phyloP scores from a whole-genome alignment of 495 filamentous ascomycete species.

The Penicillium pulvis region DNA sequence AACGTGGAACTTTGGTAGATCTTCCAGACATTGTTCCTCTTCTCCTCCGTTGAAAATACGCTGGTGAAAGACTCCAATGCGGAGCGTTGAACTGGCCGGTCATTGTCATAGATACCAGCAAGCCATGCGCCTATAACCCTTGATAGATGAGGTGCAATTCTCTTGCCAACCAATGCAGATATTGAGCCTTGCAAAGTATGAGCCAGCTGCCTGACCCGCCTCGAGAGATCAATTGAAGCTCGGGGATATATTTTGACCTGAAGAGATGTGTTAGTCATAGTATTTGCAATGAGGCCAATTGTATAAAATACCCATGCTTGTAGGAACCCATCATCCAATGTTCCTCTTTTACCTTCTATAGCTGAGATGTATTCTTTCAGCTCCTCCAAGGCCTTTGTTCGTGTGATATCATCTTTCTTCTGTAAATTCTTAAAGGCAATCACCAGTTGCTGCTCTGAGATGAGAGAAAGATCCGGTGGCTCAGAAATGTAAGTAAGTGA shows the following conservation, averaged over 20 bases:
- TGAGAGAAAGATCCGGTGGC: conserved; percentile 75
- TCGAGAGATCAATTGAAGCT: conserved; percentile 80
- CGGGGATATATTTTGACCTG: conserved; percentile 86
- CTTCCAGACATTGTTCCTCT: conserved; percentile 72
- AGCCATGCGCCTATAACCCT: conserved; percentile 84
- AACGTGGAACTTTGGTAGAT: conserved; percentile 74
- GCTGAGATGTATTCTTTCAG: conserved; percentile 64
- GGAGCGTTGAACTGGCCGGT: conserved; percentile 68
- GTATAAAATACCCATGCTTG: conserved; percentile 80
- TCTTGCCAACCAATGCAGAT: conserved; percentile 70
- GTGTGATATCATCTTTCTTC: conserved; percentile 92
- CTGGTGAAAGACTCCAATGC: conserved; percentile 72
- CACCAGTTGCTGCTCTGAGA: conserved; percentile 77
- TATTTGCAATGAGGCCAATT: conserved; percentile 10
- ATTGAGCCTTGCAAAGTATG: conserved; percentile 75
- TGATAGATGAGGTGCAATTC: conserved; percentile 75
- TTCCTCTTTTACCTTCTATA: conserved; percentile 47
- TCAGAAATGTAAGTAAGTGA: conserved; percentile 81
- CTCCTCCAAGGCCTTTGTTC: conserved; percentile 90
- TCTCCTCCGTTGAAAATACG: conserved; percentile 78
- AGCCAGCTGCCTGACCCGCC: conserved; percentile 83
- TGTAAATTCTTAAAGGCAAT: conserved; percentile 89
- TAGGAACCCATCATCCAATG: conserved; percentile 73
- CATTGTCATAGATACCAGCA: conserved; percentile 82
- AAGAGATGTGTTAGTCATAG: conserved; percentile 19